Evolutionary conservation across 352 stramenopile species (phyloP), one percentile per base, ranked within the genome.

Genomic region (Pythium aquatile): DNA sequence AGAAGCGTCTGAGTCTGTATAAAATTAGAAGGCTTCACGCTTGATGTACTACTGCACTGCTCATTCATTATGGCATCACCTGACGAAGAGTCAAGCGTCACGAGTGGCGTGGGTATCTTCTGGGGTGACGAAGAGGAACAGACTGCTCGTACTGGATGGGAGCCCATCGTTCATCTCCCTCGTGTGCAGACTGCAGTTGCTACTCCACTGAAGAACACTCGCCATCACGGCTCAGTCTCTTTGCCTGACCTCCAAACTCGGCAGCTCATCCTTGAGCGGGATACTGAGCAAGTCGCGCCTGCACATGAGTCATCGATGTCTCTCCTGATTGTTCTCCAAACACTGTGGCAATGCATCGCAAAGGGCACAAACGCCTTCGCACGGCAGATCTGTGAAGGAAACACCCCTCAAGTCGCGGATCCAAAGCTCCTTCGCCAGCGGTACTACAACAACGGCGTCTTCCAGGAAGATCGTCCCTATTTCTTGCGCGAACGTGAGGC

Each of bases 301-400:
- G 16, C 49, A 14, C 59, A 68, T 26, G 59, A 56, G 16, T 72
- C 65, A 3, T 54, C 74, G 4, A 61, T 56, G 14, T 79, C 78
- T 5, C 59, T 88, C 28, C 32, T 87, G 33, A 52, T 53, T 4
- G 79, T 90, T 11, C 61, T 90, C 14, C 71, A 84, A 30, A 83
- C 73, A 4, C 58, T 90, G n/a, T 72, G 79, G 35, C 52, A 54
- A 48, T 74, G 72, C 53, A 83, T 90, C 24, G 68, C 60, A 17
- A 63, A 63, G 2, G 79, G 87, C 26, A 65, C 69, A 30, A 24
- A 56, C 26, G 39, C 51, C 7, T 88, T 90, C 62, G 70, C 58
- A 17, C 61, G 64, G 28, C 69, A 68, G 17, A 73, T 70, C 33
- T 35, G 5, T 11, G 46, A 60, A 17, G 53, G 58, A 5, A 59